Evolutionary conservation across 495 filamentous ascomycete species (phyloP).

Genomic region (Parachaetomium inaequale): DNA sequence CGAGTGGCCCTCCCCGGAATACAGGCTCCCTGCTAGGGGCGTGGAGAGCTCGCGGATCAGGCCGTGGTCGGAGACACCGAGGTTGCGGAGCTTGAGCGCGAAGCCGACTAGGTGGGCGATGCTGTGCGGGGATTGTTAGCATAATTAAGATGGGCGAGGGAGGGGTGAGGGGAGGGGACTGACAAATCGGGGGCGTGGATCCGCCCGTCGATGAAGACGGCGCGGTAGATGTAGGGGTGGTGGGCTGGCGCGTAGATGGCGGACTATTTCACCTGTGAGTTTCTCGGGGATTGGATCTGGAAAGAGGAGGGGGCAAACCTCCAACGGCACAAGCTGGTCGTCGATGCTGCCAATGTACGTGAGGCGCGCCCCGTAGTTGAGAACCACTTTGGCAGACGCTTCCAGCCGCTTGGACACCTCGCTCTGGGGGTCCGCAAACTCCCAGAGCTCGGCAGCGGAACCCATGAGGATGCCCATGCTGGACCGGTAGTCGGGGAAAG

Average conservation of each 20-base stretch:
- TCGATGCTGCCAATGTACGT: slow-evolving; percentile 90
- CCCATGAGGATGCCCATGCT: slow-evolving; percentile 72
- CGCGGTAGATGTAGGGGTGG: slow-evolving; percentile 89
- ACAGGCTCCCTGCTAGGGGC: slow-evolving; percentile 86
- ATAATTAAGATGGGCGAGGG: neutral
- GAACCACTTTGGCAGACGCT: slow-evolving; percentile 63
- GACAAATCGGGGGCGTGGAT: slow-evolving; percentile 91
- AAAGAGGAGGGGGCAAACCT: slow-evolving; percentile 47
- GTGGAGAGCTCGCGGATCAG: slow-evolving; percentile 85
- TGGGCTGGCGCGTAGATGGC: slow-evolving; percentile 76
- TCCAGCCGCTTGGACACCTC: slow-evolving; percentile 78
- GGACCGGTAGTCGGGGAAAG: slow-evolving; percentile 82
- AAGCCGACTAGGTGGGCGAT: slow-evolving; percentile 91
- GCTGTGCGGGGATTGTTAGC: slow-evolving; percentile 34
- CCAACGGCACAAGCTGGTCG: slow-evolving; percentile 90
- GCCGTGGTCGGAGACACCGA: slow-evolving; percentile 88
- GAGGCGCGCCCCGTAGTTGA: slow-evolving; percentile 76
- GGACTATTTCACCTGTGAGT: slow-evolving; percentile 52
- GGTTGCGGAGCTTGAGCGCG: slow-evolving; percentile 85
- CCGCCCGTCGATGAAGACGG: slow-evolving; percentile 90
- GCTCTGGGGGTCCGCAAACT: slow-evolving; percentile 77
- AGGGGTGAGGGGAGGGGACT: slow-evolving; percentile 23
- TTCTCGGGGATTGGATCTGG: neutral
- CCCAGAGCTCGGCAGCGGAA: slow-evolving; percentile 86
- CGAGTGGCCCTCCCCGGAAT: slow-evolving; percentile 89